Evolutionary conservation across 1,139 yeast genomes (phyloP).

Genomic region (Lodderomyces metapsilosis): DNA sequence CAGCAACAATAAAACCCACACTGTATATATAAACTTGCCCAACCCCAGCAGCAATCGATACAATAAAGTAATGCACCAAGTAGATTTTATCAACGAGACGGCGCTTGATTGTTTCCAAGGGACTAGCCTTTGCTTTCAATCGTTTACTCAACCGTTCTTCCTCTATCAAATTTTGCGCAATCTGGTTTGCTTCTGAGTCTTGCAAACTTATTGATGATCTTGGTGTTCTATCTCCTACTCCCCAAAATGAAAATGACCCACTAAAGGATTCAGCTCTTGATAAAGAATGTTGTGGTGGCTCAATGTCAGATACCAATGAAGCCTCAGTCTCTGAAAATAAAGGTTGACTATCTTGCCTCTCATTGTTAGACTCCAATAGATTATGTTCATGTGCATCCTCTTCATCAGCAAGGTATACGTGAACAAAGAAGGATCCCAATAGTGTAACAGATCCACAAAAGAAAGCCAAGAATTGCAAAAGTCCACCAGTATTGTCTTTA

Average conservation of each 20-base stretch:
- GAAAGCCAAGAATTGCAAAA: conserved; percentile 35
- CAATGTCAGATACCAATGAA: conserved; percentile 11
- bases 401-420: conserved; percentile 26
- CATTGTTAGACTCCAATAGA: conserved; percentile 5
- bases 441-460: conserved; percentile 39
- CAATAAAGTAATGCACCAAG: conserved; percentile 34
- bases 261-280: conserved; percentile 19
- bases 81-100: conserved; percentile 27
- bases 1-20: conserved; percentile 44
- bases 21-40: conserved; percentile 46
- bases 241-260: conserved; percentile 45
- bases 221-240: conserved; percentile 22
- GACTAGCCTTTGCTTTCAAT: conserved; percentile 12
- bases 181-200: conserved; percentile 11
- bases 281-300: conserved; percentile 9
- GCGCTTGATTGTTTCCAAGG: conserved; percentile 24
- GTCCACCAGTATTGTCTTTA: conserved; percentile 41
- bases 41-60: conserved; percentile 36
- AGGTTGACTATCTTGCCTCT: conserved; percentile 2
- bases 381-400: conserved; percentile 14
- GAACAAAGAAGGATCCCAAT: conserved; percentile 38
- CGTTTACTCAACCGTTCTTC: neutral
- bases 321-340: conserved; percentile 9
- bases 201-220: conserved; percentile 22
- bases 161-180: conserved; percentile 6